A percentile compares a stretch with the other conserved stretches of the same genome.
phyloP scores from a whole-genome alignment of 2,329 filamentous ascomycete genomes.

The Penicillium sp. region DNA sequence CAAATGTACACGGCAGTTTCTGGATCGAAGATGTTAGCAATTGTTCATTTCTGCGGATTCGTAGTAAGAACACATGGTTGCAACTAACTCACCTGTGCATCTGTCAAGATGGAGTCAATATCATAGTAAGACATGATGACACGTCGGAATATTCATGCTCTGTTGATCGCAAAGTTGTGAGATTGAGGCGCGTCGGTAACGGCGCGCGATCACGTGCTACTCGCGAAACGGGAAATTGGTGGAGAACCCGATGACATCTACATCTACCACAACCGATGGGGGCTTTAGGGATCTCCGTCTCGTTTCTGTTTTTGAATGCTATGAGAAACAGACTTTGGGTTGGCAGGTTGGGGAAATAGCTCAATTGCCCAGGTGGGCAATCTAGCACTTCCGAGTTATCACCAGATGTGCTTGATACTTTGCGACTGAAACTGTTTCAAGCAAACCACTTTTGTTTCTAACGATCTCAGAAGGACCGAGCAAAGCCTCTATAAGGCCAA shows the following conservation, averaged over 20 bases:
- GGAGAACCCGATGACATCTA: neutral
- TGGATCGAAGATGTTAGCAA: conserved; percentile 39
- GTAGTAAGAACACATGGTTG: neutral
- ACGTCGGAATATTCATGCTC: conserved; percentile 5
- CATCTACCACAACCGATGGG: neutral
- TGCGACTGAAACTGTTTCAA: no score
- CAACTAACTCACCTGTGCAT: conserved; percentile 38
- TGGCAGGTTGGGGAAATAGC: no score
- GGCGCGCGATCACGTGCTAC: conserved; percentile 16
- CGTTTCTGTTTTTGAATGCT: neutral
- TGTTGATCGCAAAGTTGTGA: conserved; percentile 7
- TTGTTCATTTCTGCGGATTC: neutral
- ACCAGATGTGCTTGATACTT: no score
- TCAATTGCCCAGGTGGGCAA: neutral
- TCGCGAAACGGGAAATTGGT: neutral
- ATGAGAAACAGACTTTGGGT: neutral
- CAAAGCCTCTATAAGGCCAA: neutral
- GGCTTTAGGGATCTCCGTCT: neutral
- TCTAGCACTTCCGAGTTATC: neutral
- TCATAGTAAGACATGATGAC: conserved; percentile 47
- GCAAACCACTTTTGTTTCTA: no score
- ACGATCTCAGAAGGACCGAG: neutral
- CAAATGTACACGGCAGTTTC: conserved; percentile 96
- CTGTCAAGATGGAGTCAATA: conserved; percentile 48
- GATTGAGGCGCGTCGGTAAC: conserved; percentile 10